Base-by-base conservation (phyloP, 495 filamentous ascomycete genomes). In the Daldinia decipiens region DNA sequence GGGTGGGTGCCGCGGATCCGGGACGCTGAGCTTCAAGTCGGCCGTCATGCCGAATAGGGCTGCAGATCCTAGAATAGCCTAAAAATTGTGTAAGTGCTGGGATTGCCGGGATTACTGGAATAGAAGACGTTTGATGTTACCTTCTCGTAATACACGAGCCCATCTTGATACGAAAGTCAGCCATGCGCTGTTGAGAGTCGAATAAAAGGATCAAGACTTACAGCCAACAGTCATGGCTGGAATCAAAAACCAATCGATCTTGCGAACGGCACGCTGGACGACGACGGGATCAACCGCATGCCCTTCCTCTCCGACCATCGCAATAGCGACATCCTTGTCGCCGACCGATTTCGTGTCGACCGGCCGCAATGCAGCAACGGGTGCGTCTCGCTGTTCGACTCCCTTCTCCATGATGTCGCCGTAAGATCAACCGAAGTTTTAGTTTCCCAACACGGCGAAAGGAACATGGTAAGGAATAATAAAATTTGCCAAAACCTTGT, bases 71-170 rank as follows among this genome's bases (percentile, higher is more conserved):
- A 93, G 77, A 62, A 93, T 92, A 5, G 90, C 90, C 87, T 90
- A 58, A 3, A 40, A 0, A 61, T 24, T 1, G 24, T 32, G n/a
- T 15, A 38, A 52, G 67, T 58, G 17, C 65, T 32, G 52, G 34
- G 47, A 47, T 55, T 50, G 26, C 26, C 3, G 26, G 26, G 3
- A 27, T 27, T 24, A 36, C 36, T 59, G n/a, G 13, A 38, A 15
- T 54, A n/a, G 12, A 32, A 29, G 9, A 15, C 27, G n/a, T 3
- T 15, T 39, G 7, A 34, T 53, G 71, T n/a, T 64, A 85, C 87
- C 76, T 93, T 93, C 77, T 93, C 91, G 73, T 91, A 93, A 76
- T 92, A 93, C 6, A 92, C 90, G 53, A 93, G 81, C 11, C 90
- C 90, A 80, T 92, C 79, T 77, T 51, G 27, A 39, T 65, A 54